A percentile compares a stretch with the other conserved stretches of the same genome.
These are phyloP conservation scores for Cutaneotrichosporon curvatum DNA, from an alignment of 1,284 basidiomycete genomes.

Conservation along the genomic window DNA sequence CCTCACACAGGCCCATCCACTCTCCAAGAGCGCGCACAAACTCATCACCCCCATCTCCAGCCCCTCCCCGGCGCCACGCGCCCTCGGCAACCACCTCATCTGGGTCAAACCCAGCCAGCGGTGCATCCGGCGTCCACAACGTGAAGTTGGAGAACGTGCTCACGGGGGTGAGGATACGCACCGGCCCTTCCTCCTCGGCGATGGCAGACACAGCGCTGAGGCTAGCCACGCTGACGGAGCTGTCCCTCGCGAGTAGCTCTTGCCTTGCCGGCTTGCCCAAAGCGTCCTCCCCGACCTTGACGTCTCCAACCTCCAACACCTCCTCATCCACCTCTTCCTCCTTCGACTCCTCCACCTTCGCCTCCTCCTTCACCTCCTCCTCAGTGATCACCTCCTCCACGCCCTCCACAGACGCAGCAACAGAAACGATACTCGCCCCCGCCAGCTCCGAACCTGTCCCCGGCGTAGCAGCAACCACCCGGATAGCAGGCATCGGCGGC, in stretches of 20 bases:
- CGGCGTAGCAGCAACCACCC: not conserved
- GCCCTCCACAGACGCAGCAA: not conserved
- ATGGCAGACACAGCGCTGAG: not conserved
- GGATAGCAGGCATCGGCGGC: not conserved
- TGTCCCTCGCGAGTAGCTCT: not conserved
- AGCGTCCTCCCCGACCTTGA: not conserved
- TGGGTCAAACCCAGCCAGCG: slow-evolving; percentile 30
- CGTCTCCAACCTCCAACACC: not conserved
- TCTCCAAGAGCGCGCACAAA: slow-evolving; percentile 40
- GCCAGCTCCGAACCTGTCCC: not conserved
- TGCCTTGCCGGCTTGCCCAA: not conserved
- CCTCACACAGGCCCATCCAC: slow-evolving; percentile 36
- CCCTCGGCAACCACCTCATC: slow-evolving; percentile 4
- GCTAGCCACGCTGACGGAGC: too few relatives aligned
- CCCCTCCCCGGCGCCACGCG: slow-evolving; percentile 39
- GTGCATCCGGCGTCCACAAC: slow-evolving; percentile 39
- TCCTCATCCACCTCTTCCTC: slow-evolving; percentile 17
- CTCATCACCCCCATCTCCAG: slow-evolving; percentile 42
- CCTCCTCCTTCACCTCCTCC: slow-evolving; percentile 18
- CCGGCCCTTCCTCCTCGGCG: not conserved
- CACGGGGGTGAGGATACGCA: slow-evolving; percentile 24
- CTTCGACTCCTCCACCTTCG: not conserved
- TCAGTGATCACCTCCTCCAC: not conserved
- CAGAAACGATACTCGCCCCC: too few relatives aligned
- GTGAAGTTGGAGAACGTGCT: slow-evolving; percentile 26